Evolutionary conservation across 2,329 filamentous ascomycete genomes (phyloP).

Genomic region (Pseudomassariella vexata): DNA sequence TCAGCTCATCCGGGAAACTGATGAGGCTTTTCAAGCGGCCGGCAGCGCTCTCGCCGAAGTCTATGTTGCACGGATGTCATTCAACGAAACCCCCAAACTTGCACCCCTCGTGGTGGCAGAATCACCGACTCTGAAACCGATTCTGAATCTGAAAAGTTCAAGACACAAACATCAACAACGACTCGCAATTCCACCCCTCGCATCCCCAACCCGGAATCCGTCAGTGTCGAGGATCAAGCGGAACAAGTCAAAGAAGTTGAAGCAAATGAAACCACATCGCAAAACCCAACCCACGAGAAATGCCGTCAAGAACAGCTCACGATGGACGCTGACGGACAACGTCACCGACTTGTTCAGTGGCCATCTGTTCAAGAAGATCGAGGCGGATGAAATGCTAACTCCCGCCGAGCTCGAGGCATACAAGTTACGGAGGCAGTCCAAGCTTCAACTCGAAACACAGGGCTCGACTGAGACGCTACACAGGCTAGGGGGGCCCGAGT

Average conservation of each 20-base stretch:
- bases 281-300: constrained; percentile 18
- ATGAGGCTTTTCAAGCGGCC: constrained; percentile 43
- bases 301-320: constrained; percentile 26
- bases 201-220: constrained; percentile 18
- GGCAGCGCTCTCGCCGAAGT: constrained; percentile 34
- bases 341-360: constrained; percentile 51
- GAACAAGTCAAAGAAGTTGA: constrained; percentile 33
- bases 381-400: constrained; percentile 55
- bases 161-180: constrained; percentile 14
- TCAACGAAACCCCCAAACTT: constrained; percentile 19
- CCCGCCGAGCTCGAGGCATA: constrained; percentile 44
- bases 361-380: constrained; percentile 47
- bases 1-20: constrained; percentile 42
- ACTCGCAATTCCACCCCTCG: constrained; percentile 12
- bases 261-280: constrained; percentile 20
- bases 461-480: constrained; percentile 23
- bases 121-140: neutral
- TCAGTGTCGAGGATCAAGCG: constrained; percentile 31
- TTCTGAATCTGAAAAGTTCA: constrained; percentile 7
- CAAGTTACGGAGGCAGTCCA: constrained; percentile 30
- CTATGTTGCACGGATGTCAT: constrained; percentile 19
- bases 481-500: constrained; percentile 20
- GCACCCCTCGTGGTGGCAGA: constrained; percentile 15
- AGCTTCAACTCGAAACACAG: constrained; percentile 20
- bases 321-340: constrained; percentile 51